Conservation (phyloP, 176 grass and related monocot genomes). For the Juncus inflexus region DNA sequence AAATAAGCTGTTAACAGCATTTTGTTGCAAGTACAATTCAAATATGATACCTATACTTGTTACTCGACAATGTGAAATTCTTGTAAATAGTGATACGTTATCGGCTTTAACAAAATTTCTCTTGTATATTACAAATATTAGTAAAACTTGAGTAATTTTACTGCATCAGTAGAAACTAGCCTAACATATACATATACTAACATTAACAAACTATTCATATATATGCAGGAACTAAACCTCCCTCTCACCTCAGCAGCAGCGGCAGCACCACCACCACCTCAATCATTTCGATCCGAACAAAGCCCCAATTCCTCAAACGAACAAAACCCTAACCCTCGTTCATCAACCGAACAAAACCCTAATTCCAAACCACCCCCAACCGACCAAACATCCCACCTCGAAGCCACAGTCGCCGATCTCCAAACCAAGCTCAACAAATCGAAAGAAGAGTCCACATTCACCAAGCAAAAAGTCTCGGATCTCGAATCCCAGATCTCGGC, state of each 20-base stretch:
- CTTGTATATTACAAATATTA: too few species aligned
- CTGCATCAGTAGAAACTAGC: too few species aligned
- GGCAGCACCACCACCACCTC: neutral
- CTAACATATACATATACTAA: neutral
- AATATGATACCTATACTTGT: too few species aligned
- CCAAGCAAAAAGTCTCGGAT: slow-evolving; percentile 23
- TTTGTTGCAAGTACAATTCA: too few species aligned
- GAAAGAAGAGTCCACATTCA: slow-evolving; percentile 15
- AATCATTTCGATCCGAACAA: neutral
- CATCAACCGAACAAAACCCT: neutral
- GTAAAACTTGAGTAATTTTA: too few species aligned
- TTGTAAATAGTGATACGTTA: too few species aligned
- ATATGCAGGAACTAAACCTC: slow-evolving; percentile 20
- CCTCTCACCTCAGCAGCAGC: slow-evolving; percentile 10
- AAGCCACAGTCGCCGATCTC: slow-evolving; percentile 17
- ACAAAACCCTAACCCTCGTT: neutral
- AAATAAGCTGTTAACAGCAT: too few species aligned
- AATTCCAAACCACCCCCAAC: neutral
- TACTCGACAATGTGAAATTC: too few species aligned
- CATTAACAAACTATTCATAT: neutral
- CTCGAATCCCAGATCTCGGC: slow-evolving; percentile 16
- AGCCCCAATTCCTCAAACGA: neutral
- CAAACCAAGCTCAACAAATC: slow-evolving; percentile 13
- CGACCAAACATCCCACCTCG: neutral
- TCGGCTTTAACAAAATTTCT: too few species aligned